Base-by-base conservation (phyloP, 495 filamentous ascomycete genomes). In the Aspergillus nanangensis region DNA sequence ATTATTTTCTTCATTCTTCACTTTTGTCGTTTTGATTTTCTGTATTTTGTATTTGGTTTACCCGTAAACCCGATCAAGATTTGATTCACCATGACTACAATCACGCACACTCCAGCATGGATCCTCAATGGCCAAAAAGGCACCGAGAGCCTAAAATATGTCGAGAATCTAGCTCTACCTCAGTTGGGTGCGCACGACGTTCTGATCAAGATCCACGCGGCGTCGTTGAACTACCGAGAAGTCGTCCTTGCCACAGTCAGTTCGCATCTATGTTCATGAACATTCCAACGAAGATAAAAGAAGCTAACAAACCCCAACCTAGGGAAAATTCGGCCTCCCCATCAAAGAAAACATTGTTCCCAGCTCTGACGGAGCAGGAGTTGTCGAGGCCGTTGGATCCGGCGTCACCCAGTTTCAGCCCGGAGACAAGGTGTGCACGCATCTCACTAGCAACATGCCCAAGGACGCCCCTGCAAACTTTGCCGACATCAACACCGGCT, bases 211-310 rank as follows among this genome's bases (percentile, higher is more conserved):
- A 65, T 88, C 19, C 70, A 79, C 51, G 82, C 76, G 14, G 80
- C 76, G 4, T 86, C 85, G 0, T 68, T 90, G 38, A 88, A 90
- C 63, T 88, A 81, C 65, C 76, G 86, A 39, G 84, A 89, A 50
- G 61, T 87, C 37, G 73, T 80, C 47, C 85, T 90, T 41, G 72
- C 81, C 9, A 70, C 65, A 61, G 77, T 75, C 31, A 17, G 3
- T 24, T 29, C 4, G 10, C 8, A 24, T 36, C 19, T 15, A 24
- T 17, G 14, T 11, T 38, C 3, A 5, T 14, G 17, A 7, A 32
- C 3, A 19, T 13, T 15, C 24, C 3, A 33, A 18, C 23, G 5
- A 19, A 43, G 13, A 5, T 4, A 15, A 17, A 43, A 5, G 13
- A 41, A 41, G 33, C 11, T 10, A 14, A 13, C 37, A 15, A 22